Percentiles rank a stretch among this genome's conserved stretches.
Conservation (phyloP, 176 grass and related monocot genomes). For the Guadua angustifolia region DNA sequence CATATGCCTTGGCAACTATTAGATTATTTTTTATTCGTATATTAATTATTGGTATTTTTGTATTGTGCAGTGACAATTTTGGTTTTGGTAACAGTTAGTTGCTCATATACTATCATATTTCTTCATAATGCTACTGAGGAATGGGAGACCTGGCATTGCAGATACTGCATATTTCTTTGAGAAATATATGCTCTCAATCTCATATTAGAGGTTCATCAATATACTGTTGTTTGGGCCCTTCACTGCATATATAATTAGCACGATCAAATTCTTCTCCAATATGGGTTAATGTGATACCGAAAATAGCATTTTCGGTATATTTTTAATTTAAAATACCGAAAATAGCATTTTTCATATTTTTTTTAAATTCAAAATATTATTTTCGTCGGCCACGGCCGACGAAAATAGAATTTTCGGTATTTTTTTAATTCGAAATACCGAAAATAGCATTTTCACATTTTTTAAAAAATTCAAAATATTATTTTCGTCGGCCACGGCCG, state of each 20-base stretch:
- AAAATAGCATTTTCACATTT: too few species aligned
- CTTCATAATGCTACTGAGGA: constrained; percentile 1
- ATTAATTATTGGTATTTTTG: not conserved
- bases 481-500: too few species aligned
- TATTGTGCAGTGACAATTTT: constrained; percentile 10
- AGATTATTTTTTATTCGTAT: not conserved
- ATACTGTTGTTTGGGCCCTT: constrained; percentile 8
- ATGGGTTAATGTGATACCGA: constrained; percentile 22
- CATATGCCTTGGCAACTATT: constrained; percentile 20
- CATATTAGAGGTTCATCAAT: not conserved
- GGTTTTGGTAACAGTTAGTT: constrained; percentile 1
- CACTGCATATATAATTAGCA: not conserved
- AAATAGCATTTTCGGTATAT: too few species aligned
- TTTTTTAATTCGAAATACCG: too few species aligned
- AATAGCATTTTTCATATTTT: too few species aligned
- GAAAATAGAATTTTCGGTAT: too few species aligned
- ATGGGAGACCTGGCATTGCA: not conserved
- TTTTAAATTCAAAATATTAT: too few species aligned
- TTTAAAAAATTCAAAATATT: too few species aligned
- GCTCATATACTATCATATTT: not conserved
- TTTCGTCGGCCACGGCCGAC: too few species aligned
- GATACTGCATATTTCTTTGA: constrained; percentile 17
- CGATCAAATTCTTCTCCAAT: constrained; percentile 18
- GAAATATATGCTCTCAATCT: not conserved
- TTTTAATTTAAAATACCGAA: too few species aligned